Base-by-base conservation (phyloP, 2,329 filamentous ascomycete species). In the Teratosphaeria pseudoeucalypti region DNA sequence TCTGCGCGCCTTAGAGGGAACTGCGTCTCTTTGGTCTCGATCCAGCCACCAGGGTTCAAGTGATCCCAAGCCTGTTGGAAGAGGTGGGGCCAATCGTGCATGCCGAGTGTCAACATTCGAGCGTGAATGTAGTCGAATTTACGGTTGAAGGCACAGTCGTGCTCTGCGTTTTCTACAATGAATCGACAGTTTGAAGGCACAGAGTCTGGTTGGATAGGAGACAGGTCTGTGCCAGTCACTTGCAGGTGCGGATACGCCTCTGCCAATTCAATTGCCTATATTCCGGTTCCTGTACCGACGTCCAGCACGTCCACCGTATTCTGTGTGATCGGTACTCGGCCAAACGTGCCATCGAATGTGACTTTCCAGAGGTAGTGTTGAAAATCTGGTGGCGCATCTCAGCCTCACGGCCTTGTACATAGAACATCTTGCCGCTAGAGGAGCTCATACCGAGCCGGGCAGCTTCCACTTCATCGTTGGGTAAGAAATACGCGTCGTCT, bases 201-300 rank as follows among this genome's bases (percentile, higher is more conserved):
- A 52, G 47, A 58, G 27, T 58, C 55, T 52, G 65, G 63, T 61
- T 68, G 68, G n/a, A 68, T 68, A 9, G 69, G 69, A 3, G 71
- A 71, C 3, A 73, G 64, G 59, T 76, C 73, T 27, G 68, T 72
- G 37, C 68, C 73, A 55, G 66, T 64, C 5, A 74, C 67, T 56
- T 72, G 61, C 14, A 68, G 62, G 12, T 70, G 62, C 10, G 62
- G 62, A 55, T 57, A 63, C 16, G 58, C 60, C 52, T 65, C 62
- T 19, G 63, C 63, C 34, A 76, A 72, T 12, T 64, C 64, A 10
- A 68, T 68, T 29, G 67, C 67, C 67, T 67, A 69, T 56, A 72
- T 66, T 12, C 77, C 77, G 2, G 78, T 80, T 0, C 78, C 78
- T 1, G 77, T 79, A 10, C 78, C 78, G 26, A 77, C 67, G 64